These are phyloP conservation scores for Flueggea neowawraea DNA, from an alignment of 441 rosid genomes.

Conservation along the genomic window DNA sequence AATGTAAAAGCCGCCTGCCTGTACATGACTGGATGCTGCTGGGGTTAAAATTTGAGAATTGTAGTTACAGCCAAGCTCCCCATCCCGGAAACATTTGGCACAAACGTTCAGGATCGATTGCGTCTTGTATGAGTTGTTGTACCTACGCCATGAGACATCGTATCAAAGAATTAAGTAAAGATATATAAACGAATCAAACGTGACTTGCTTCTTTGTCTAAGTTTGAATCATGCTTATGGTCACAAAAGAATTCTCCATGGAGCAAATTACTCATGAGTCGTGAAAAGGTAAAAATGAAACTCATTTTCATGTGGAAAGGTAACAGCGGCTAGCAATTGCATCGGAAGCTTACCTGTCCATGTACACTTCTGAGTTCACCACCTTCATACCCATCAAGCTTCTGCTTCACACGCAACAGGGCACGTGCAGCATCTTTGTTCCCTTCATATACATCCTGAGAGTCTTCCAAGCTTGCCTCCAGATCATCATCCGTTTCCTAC, in stretches of 20 bases:
- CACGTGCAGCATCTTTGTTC: constrained; percentile 94
- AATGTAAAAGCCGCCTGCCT: constrained; percentile 9
- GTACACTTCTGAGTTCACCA: constrained; percentile 92
- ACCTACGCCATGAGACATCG: constrained; percentile 37
- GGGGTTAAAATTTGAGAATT: background rate
- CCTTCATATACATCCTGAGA: constrained; percentile 77
- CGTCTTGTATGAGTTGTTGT: constrained; percentile 97
- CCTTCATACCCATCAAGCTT: constrained; percentile 98
- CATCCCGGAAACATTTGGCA: constrained; percentile 96
- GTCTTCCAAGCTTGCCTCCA: constrained; percentile 67
- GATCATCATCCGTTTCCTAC: constrained; percentile 75
- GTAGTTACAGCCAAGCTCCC: constrained; percentile 85
- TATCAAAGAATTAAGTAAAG: constrained; percentile 22
- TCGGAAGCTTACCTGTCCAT: constrained; percentile 73
- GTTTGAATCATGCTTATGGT: too few relatives aligned
- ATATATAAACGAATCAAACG: too few relatives aligned
- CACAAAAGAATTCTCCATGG: too few relatives aligned
- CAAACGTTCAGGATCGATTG: constrained; percentile 78
- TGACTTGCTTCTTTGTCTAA: too few relatives aligned
- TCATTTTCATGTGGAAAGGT: background rate
- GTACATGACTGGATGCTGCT: constrained; percentile 11
- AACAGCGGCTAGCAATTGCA: background rate
- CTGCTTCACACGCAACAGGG: constrained; percentile 92
- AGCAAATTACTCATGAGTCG: too few relatives aligned
- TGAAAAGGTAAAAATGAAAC: constrained; percentile 7